Evolutionary conservation across 495 filamentous ascomycete genomes (phyloP), one percentile per base, ranked within the genome.

Genomic region (Pyronema omphalodes): DNA sequence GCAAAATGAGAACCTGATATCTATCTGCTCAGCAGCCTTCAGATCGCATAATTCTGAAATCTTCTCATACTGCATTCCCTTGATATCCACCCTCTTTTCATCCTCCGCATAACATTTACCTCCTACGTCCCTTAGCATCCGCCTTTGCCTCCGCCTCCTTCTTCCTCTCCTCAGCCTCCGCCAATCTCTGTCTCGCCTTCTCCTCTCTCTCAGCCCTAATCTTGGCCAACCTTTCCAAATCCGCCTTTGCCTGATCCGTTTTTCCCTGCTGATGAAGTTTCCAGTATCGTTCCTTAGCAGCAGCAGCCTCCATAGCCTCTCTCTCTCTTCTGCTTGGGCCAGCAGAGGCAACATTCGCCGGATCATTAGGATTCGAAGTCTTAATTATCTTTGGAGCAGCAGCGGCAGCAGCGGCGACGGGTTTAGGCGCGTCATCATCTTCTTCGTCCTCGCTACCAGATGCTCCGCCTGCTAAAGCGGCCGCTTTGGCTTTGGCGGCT

Each of bases 231-330:
- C 91, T 73, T 49, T 84, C 91, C 62, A 96, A 60, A 73, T 98
- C 91, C n/a, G 86, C 80, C 60, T 82, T 83, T 17, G 89, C 91
- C 73, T 96, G 86, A 52, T 98, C 93, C 39, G 91, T 95, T 76
- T 95, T 95, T 53, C 91, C 91, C 60, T 86, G 86, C 54, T 86
- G 86, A 61, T 98, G 91, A 59, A 96, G 66, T 74, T 95, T 94
- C 75, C 82, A 75, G 63, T 94, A 96, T 52, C 81, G 74, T 73
- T 94, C 88, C 63, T 86, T 85, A 7, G 86, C 86, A 67, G 86
- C 83, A 58, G 83, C 80, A 0, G 88, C 88, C 71, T 94, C 80
- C 23, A 93, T 58, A 0, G 91, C 86, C 71, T 96, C 91, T 12
- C 88, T 74, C 76, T 96, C 89, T 39, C 83, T 77, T 33, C 89